Base-by-base conservation (phyloP, 805 yeast genomes). In the Yarrowia phangngaensis region DNA sequence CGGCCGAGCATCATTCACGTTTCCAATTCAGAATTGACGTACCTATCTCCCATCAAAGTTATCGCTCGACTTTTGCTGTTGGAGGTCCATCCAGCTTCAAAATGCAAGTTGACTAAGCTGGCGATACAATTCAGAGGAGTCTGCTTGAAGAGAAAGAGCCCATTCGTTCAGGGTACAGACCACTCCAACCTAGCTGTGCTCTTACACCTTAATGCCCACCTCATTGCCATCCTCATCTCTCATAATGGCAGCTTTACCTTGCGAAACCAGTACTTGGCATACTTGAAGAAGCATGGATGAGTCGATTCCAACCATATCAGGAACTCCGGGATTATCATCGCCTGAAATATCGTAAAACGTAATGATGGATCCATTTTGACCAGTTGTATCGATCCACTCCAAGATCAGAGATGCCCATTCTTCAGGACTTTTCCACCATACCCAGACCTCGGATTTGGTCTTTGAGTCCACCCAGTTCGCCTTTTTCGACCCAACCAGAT, bases 271-370 rank as follows among this genome's bases (percentile, higher is more conserved):
- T 0, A 73, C 69, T 20, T 74, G 76, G 13, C 87, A 60, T 2
- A 82, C 78, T 53, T 68, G 66, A 8, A 71, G 67, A 51, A 89
- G 63, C 11, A 86, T 59, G 11, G 61, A 59, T 27, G 74, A 68
- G 55, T 84, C 87, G 55, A 88, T 72, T 11, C 78, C 78, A 49
- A 72, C 71, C 56, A 89, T 80, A 33, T 75, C 82, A 58, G 79
- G 78, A 4, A 72, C 69, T 1, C 62, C 51, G 47, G 75, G 48
- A 20, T 9, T 64, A 34, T 83, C 90, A 47, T 84, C 82, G 51
- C 77, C 75, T 0, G 81, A 70, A 27, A 90, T 62, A 64, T 90
- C 97, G 63, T 84, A 88, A 12, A 88, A 64, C 0, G 97, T 90
- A 45, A 90, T 66, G 2, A 90, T 82, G 1, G 82, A 70, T 5